Evolutionary conservation across 129 eudicot genomes (phyloP).

Genomic region (Ambrosia artemisiifolia): DNA sequence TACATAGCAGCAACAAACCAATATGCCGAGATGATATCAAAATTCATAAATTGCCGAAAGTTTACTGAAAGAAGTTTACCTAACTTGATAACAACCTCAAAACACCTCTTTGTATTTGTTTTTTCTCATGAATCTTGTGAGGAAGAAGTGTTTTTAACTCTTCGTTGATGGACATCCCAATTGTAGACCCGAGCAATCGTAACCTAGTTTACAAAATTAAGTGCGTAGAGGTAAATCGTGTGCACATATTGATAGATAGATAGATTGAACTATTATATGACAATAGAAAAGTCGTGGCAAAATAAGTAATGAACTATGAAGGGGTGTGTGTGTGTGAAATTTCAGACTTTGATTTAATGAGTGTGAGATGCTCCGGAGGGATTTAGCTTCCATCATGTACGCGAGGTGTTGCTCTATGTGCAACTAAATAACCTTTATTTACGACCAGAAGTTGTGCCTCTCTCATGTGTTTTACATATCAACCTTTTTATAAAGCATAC

Average conservation of each 20-base stretch:
- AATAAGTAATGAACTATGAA: neutral
- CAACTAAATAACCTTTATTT: too few species aligned
- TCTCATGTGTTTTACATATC: too few species aligned
- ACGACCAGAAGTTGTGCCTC: too few species aligned
- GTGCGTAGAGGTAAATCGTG: neutral
- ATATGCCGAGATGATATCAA: conserved; percentile 26
- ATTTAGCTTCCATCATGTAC: too few species aligned
- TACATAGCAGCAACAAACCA: conserved; percentile 17
- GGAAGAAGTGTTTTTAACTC: conserved; percentile 50
- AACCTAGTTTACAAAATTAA: conserved; percentile 50
- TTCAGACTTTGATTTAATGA: too few species aligned
- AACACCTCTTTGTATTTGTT: conserved; percentile 9
- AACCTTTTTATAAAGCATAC: too few species aligned
- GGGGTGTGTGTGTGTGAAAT: neutral
- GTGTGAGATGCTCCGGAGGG: too few species aligned
- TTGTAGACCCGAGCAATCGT: conserved; percentile 96
- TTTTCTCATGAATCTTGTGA: conserved; percentile 53
- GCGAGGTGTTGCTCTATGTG: too few species aligned
- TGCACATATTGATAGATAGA: neutral
- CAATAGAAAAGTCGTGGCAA: neutral
- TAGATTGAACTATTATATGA: neutral
- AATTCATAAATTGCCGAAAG: conserved; percentile 15
- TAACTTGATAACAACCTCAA: conserved; percentile 20
- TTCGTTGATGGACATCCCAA: conserved; percentile 97
- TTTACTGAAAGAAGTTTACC: conserved; percentile 10